These are phyloP conservation scores for Phytophthora aleatoria DNA, from an alignment of 352 stramenopile genomes.

Conservation along the genomic window DNA sequence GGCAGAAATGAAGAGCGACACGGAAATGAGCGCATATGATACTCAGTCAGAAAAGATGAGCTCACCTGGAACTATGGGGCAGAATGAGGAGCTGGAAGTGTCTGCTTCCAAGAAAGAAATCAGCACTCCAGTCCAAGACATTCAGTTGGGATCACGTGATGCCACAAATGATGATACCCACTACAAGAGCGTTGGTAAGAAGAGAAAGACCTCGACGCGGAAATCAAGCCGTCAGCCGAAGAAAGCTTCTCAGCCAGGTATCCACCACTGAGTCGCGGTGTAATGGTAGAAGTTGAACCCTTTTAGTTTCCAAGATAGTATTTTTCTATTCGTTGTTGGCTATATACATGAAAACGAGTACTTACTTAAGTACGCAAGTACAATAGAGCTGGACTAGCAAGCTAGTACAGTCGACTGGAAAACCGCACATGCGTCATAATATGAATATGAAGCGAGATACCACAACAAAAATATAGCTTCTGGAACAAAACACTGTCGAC, in stretches of 20 bases:
- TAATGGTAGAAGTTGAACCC: slow-evolving; percentile 7
- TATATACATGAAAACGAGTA: background rate
- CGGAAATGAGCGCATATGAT: slow-evolving; percentile 8
- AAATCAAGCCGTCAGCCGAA: slow-evolving; percentile 16
- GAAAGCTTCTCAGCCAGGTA: slow-evolving; percentile 8
- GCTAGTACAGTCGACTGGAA: background rate
- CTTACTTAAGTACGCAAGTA: background rate
- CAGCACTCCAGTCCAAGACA: slow-evolving; percentile 2
- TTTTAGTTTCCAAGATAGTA: slow-evolving; percentile 36
- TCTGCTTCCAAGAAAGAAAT: slow-evolving; percentile 8
- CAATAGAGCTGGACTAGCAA: background rate
- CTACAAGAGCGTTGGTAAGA: slow-evolving; percentile 10
- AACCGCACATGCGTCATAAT: background rate
- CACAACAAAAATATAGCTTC: background rate
- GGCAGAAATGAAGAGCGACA: slow-evolving; percentile 2
- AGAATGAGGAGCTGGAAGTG: background rate
- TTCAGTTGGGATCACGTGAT: slow-evolving; percentile 6
- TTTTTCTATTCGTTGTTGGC: slow-evolving; percentile 29
- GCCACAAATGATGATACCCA: slow-evolving; percentile 1
- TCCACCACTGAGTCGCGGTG: background rate
- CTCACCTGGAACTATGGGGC: background rate
- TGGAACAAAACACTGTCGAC: background rate
- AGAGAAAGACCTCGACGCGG: slow-evolving; percentile 16
- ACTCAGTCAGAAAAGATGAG: slow-evolving; percentile 3
- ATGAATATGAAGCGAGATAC: no score